Evolutionary conservation across 2,329 filamentous ascomycete species (phyloP).

Genomic region (Phialophora chinensis): DNA sequence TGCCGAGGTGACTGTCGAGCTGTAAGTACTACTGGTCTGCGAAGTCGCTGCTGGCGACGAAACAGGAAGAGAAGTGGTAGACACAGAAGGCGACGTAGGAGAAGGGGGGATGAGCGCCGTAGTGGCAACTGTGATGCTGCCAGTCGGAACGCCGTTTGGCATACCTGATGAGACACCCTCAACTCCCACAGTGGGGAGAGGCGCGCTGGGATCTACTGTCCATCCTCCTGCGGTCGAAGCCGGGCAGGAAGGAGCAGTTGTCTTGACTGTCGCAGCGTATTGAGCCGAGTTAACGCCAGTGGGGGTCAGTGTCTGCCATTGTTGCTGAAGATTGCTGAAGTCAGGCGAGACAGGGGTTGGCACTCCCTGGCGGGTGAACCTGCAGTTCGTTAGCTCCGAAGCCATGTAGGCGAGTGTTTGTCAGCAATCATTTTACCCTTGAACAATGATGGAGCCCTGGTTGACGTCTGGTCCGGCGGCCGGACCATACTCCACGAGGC

Average conservation of each 20-base stretch:
- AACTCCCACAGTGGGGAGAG: slow-evolving; percentile 72
- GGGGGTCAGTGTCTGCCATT: slow-evolving; percentile 76
- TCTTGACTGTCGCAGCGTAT: slow-evolving; percentile 68
- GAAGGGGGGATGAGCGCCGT: slow-evolving; percentile 20
- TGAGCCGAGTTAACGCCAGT: slow-evolving; percentile 69
- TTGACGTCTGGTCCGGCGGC: slow-evolving; percentile 58
- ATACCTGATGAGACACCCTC: slow-evolving; percentile 42
- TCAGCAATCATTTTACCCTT: slow-evolving; percentile 60
- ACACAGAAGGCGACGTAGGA: slow-evolving; percentile 8
- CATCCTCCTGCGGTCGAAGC: slow-evolving; percentile 71
- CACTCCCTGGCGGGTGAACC: slow-evolving; percentile 72
- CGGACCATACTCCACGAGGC: slow-evolving; percentile 76
- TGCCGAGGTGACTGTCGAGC: slow-evolving; percentile 31
- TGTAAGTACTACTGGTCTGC: slow-evolving; percentile 37
- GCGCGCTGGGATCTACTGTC: slow-evolving; percentile 72
- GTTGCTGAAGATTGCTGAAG: slow-evolving; percentile 75
- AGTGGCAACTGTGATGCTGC: slow-evolving; percentile 33
- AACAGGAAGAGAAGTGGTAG: not conserved
- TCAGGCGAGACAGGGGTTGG: slow-evolving; percentile 77
- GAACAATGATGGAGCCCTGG: slow-evolving; percentile 59
- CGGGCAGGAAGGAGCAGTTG: slow-evolving; percentile 72
- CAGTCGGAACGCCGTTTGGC: slow-evolving; percentile 35
- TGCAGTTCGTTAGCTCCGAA: slow-evolving; percentile 28
- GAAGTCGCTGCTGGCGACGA: slow-evolving; percentile 8
- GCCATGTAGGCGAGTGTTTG: not conserved